A percentile compares a stretch with the other conserved stretches of the same genome.
Evolutionary conservation across 345 rosid genomes (phyloP).

Genomic region (Citrus medica): DNA sequence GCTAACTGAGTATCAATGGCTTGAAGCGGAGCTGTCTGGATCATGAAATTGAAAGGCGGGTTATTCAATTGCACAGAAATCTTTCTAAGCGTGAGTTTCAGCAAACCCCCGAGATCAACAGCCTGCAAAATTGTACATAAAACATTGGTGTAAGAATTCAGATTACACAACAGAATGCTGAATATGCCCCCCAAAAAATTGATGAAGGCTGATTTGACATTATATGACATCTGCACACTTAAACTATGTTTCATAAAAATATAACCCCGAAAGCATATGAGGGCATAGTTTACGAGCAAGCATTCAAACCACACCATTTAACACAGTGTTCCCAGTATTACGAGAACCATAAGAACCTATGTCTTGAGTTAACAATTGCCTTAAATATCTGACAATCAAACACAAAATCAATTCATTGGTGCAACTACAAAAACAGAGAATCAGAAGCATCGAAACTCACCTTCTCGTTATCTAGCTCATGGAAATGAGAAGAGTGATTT

Average conservation of each 20-base stretch:
- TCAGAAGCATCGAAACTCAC: constrained; percentile 20
- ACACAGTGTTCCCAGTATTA: not conserved
- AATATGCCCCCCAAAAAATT: no score
- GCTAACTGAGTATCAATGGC: constrained; percentile 33
- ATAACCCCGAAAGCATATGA: not conserved
- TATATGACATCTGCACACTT: not conserved
- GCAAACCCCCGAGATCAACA: constrained; percentile 64
- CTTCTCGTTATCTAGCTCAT: constrained; percentile 54
- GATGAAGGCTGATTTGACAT: not conserved
- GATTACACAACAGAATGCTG: not conserved
- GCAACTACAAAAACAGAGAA: not conserved
- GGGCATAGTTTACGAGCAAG: not conserved
- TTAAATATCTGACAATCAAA: not conserved
- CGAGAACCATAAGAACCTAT: not conserved
- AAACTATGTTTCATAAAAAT: not conserved
- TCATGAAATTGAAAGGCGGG: constrained; percentile 86
- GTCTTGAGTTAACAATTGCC: not conserved
- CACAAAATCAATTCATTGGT: not conserved
- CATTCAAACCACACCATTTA: not conserved
- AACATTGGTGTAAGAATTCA: not conserved
- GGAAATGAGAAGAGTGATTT: constrained; percentile 68
- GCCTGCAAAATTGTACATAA: constrained; percentile 43
- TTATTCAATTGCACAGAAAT: constrained; percentile 51
- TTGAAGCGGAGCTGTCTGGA: constrained; percentile 71
- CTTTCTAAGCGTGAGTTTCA: constrained; percentile 71